Evolutionary conservation across 2,329 filamentous ascomycete species (phyloP).

Genomic region (Cercospora citrullina): DNA sequence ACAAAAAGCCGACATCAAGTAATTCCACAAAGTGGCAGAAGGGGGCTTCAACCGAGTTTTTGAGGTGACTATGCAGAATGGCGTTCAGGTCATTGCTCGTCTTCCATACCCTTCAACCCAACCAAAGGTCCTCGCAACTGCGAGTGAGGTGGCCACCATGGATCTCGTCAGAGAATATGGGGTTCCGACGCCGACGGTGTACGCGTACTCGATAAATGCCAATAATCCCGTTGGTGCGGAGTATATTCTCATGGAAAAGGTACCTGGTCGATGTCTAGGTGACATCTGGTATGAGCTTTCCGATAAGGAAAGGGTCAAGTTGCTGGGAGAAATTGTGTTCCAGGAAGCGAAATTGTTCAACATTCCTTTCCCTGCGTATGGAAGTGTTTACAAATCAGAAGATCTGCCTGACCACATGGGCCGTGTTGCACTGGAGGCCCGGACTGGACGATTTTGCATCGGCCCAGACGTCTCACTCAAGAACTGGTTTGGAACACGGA

Average conservation of each 20-base stretch:
- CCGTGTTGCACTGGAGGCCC: slow-evolving; percentile 9
- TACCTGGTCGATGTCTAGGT: slow-evolving; percentile 22
- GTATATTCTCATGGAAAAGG: slow-evolving; percentile 33
- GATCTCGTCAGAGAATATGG: slow-evolving; percentile 24
- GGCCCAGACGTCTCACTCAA: slow-evolving; percentile 37
- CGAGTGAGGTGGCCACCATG: slow-evolving; percentile 37
- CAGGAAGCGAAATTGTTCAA: background rate
- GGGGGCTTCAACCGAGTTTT: slow-evolving; percentile 33
- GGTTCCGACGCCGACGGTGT: slow-evolving; percentile 28
- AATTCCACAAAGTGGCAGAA: slow-evolving; percentile 28
- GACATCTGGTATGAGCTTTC: slow-evolving; percentile 30
- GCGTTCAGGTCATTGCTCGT: slow-evolving; percentile 30
- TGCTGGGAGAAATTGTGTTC: background rate
- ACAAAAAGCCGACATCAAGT: slow-evolving; percentile 12
- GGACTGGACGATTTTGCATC: slow-evolving; percentile 33
- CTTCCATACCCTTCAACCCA: slow-evolving; percentile 29
- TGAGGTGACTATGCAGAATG: slow-evolving; percentile 29
- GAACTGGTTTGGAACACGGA: slow-evolving; percentile 37
- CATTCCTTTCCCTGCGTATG: slow-evolving; percentile 30
- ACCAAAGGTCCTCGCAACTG: slow-evolving; percentile 24
- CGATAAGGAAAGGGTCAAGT: slow-evolving; percentile 28
- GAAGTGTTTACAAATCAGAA: slow-evolving; percentile 38
- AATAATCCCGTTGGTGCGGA: slow-evolving; percentile 26
- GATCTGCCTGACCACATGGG: slow-evolving; percentile 23
- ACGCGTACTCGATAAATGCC: slow-evolving; percentile 21